Base-by-base conservation (phyloP, 2,329 filamentous ascomycete species). In the Dryadomyces quercivorus region DNA sequence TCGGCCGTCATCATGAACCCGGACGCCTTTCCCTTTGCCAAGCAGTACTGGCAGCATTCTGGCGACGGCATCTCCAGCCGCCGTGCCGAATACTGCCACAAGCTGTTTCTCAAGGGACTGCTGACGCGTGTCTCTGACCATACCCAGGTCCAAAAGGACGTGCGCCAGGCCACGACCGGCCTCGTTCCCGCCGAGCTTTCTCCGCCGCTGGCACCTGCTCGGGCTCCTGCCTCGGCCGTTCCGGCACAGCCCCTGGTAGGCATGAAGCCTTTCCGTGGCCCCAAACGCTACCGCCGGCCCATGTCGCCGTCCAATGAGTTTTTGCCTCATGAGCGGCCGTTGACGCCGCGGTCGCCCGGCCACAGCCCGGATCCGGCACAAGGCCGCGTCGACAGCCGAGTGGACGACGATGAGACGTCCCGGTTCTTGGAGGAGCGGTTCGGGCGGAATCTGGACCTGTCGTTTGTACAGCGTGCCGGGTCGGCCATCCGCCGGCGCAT, bases 31-130 rank as follows among this genome's bases (percentile, higher is more conserved):
- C 70, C 80, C 5, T 69, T 86, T 56, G 88, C 89, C n/a, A 97
- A 96, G 68, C 81, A 90, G 63, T 96, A 95, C 64, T 98, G 93
- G 93, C 93, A 97, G 67, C 93, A 98, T 67, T 86, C 88, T 0
- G 93, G 93, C 20, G 91, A 95, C 58, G 93, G 93, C 16, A 77
- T 95, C 15, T 96, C 91, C 0, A 96, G 91, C 66, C 84, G 93
- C 51, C 81, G 90, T 44, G 91, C 89, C 38, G 92, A 96, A 65
- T 96, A 95, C 67, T 95, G 88, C 65, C 82, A 90, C 57, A 75
- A 78, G 45, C 76, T 92, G 1, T 80, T 94, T 59, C 77, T 78
- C 42, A 84, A 92, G 58, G 83, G 83, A 0, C 72, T 86, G 45
- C 72, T 82, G 18, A 64, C 70, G 8, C 66, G 65, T 1, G 61